phyloP scores from a whole-genome alignment of 306 rosid genomes.

The Nissolia schottii region DNA sequence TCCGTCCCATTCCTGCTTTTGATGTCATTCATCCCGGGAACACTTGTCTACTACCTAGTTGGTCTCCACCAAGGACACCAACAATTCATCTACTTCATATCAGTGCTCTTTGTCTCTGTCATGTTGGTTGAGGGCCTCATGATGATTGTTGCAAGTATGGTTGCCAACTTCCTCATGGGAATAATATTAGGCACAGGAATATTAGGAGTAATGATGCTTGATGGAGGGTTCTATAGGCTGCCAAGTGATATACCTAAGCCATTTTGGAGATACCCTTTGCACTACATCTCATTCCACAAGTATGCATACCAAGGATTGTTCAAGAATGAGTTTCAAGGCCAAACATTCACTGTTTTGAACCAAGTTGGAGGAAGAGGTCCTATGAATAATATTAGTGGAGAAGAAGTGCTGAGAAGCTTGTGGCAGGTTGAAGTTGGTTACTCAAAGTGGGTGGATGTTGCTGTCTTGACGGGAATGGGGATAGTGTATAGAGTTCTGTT shows the following conservation, averaged over 20 bases:
- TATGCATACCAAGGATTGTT: conserved; percentile 61
- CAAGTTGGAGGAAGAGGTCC: conserved; percentile 28
- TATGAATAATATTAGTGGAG: conserved; percentile 29
- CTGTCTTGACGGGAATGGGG: conserved; percentile 52
- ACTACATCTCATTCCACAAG: conserved; percentile 54
- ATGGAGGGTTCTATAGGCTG: conserved; percentile 56
- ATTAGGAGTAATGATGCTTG: conserved; percentile 61
- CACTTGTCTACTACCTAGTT: conserved; percentile 36
- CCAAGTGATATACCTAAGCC: conserved; percentile 59
- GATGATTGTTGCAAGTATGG: conserved; percentile 63
- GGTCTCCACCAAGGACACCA: conserved; percentile 46
- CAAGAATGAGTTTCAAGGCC: conserved; percentile 62
- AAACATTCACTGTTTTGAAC: conserved; percentile 37
- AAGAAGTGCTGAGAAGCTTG: conserved; percentile 30
- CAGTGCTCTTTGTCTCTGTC: conserved; percentile 22
- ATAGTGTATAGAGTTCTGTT: conserved; percentile 41
- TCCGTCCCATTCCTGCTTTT: conserved; percentile 45
- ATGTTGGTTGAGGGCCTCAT: conserved; percentile 62
- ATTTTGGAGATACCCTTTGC: conserved; percentile 60
- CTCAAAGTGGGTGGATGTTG: conserved; percentile 70
- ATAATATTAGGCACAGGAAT: conserved; percentile 59
- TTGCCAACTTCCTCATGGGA: conserved; percentile 61
- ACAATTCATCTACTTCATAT: conserved; percentile 35
- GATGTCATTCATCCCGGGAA: conserved; percentile 49
- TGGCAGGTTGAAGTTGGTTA: conserved; percentile 54